Evolutionary conservation across 2,329 filamentous ascomycete genomes (phyloP).

Genomic region (Chaetomiaceae sp.): DNA sequence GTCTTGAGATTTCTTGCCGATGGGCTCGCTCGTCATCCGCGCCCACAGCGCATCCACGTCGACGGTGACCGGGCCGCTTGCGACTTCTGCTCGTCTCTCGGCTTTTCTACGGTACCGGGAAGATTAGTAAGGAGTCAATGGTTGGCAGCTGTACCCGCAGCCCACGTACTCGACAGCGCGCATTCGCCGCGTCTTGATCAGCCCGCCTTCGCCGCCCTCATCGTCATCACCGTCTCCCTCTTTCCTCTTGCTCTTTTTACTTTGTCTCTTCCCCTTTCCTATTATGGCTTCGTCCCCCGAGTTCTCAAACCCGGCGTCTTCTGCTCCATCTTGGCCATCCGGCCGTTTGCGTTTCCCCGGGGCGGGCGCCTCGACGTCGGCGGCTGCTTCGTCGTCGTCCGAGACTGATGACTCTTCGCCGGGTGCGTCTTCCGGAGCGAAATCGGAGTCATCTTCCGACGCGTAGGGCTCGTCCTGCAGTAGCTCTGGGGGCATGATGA

Average conservation of each 20-base stretch:
- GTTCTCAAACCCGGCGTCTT: conserved; percentile 51
- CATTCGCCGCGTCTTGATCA: conserved; percentile 69
- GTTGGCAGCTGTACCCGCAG: background rate
- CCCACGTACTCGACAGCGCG: conserved; percentile 56
- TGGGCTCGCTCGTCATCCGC: conserved; percentile 49
- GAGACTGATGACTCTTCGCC: conserved; percentile 40
- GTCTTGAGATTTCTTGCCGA: conserved; percentile 13
- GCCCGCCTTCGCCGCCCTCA: conserved; percentile 53
- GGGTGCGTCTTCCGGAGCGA: conserved; percentile 52
- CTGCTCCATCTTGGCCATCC: conserved; percentile 29
- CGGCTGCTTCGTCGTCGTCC: conserved; percentile 45
- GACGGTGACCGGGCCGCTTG: conserved; percentile 56
- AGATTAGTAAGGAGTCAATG: background rate
- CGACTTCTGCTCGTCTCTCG: conserved; percentile 47
- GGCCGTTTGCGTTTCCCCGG: conserved; percentile 31
- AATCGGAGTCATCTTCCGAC: conserved; percentile 69
- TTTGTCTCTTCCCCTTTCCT: conserved; percentile 51
- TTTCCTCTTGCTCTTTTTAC: conserved; percentile 41
- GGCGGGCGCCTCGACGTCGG: conserved; percentile 23
- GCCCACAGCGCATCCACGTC: conserved; percentile 68
- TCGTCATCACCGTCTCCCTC: conserved; percentile 34
- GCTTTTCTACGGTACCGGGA: conserved; percentile 39
- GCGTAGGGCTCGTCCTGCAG: conserved; percentile 50
- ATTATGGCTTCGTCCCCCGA: conserved; percentile 70
- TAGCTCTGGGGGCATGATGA: conserved; percentile 39